These are phyloP conservation scores for Alectoria sarmentosa DNA, from an alignment of 495 filamentous ascomycete species.

Conservation along the genomic window DNA sequence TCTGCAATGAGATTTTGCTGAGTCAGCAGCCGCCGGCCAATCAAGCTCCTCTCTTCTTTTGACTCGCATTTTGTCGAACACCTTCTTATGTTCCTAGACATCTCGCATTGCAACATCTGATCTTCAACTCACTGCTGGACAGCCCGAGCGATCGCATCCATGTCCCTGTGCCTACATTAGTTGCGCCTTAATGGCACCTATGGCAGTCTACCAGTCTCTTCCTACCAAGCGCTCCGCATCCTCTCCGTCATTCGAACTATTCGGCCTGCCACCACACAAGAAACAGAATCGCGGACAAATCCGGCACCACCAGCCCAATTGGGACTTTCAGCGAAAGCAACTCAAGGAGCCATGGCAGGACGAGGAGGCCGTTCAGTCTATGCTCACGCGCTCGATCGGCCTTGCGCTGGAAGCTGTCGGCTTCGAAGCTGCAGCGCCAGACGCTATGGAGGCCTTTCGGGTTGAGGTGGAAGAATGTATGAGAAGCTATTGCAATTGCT, in stretches of 20 bases:
- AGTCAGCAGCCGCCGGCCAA: background rate
- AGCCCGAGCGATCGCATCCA: background rate
- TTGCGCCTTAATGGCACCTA: slow-evolving; percentile 23
- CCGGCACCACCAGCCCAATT: slow-evolving; percentile 39
- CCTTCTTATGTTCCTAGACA: background rate
- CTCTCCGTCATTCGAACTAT: slow-evolving; percentile 25
- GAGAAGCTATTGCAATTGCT: slow-evolving; percentile 1
- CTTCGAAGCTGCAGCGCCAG: slow-evolving; percentile 49
- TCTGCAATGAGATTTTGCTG: too few species aligned
- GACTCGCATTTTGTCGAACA: background rate
- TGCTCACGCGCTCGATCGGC: slow-evolving; percentile 52
- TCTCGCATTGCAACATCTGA: background rate
- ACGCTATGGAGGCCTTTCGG: slow-evolving; percentile 53
- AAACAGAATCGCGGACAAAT: slow-evolving; percentile 42
- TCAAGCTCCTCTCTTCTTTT: background rate
- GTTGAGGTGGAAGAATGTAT: slow-evolving; percentile 57
- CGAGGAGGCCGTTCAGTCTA: slow-evolving; percentile 39
- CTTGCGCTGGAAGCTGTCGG: slow-evolving; percentile 48
- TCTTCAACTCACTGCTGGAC: slow-evolving; percentile 6
- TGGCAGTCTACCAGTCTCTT: slow-evolving; percentile 26
- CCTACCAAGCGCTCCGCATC: slow-evolving; percentile 37
- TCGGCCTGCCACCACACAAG: slow-evolving; percentile 32
- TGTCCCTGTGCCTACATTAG: background rate
- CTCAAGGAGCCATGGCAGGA: slow-evolving; percentile 38
- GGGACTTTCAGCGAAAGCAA: slow-evolving; percentile 26